phyloP scores from a whole-genome alignment of 495 filamentous ascomycete species.

The Penicillium pancosmium region DNA sequence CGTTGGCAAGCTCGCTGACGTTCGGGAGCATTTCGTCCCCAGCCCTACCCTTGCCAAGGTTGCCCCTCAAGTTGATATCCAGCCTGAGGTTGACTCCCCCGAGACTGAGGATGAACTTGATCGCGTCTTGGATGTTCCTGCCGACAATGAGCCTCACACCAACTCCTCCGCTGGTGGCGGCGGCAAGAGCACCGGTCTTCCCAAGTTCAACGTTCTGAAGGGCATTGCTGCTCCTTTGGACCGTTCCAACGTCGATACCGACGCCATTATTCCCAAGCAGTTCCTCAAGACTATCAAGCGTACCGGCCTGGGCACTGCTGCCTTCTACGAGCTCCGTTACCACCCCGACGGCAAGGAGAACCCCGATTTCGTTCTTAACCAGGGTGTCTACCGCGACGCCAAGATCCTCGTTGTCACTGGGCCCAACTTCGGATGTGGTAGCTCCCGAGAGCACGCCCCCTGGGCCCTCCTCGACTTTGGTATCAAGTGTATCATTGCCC shows the following conservation, averaged over 20 bases:
- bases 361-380: constrained; percentile 85
- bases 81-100: constrained; percentile 72
- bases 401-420: constrained; percentile 96
- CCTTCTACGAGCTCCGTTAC: constrained; percentile 84
- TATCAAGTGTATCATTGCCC: constrained; percentile 90
- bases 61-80: constrained; percentile 55
- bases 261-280: constrained; percentile 98
- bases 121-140: constrained; percentile 73
- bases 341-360: constrained; percentile 74
- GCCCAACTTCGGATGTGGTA: constrained; percentile 94
- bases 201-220: constrained; percentile 79
- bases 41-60: constrained; percentile 61
- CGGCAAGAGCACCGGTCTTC: constrained; percentile 64
- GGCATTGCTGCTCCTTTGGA: constrained; percentile 90
- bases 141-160: constrained; percentile 66
- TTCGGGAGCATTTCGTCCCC: constrained; percentile 71
- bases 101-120: constrained; percentile 77
- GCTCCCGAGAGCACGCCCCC: constrained; percentile 91
- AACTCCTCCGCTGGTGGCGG: constrained; percentile 51
- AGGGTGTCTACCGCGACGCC: constrained; percentile 78
- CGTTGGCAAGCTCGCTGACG: constrained; percentile 86
- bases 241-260: constrained; percentile 89
- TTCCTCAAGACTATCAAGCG: constrained; percentile 99
- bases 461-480: constrained; percentile 98
- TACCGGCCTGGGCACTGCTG: constrained; percentile 83